Evolutionary conservation across 2,329 filamentous ascomycete genomes (phyloP), one percentile per base, ranked within the genome.

Genomic region (Thyridium curvatum): DNA sequence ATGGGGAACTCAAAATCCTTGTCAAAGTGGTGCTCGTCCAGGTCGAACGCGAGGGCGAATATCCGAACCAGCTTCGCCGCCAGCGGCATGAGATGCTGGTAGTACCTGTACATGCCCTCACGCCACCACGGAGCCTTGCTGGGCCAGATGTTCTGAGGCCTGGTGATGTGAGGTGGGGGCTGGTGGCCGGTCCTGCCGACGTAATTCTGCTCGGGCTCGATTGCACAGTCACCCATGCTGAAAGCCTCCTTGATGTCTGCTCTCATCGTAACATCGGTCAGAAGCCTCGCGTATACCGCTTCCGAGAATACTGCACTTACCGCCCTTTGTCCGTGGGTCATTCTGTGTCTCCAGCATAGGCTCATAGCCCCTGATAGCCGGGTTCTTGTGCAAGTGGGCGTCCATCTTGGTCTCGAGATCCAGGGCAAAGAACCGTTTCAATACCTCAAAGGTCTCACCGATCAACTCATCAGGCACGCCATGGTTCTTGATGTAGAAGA

Each of bases 21-120:
- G 43, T 65, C 62, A 43, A 66, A 62, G 33, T 52, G 48, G n/a
- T 41, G 45, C 46, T 66, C 62, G 1, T 60, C 59, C 9, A 64
- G 48, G n/a, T 52, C 49, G 34, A 66, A 61, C 2, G 61, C 62
- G 13, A 66, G 53, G 2, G 64, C 62, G 29, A 66, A 55, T 34
- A 55, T 46, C 30, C 48, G 51, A 30, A 59, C 52, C 8, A 63
- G 42, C 46, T 58, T 56, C 46, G 53, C 49, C 1, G 57, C 47
- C 17, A 62, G 41, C 3, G 55, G 51, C 7, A 56, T 41, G 8
- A 59, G 43, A 14, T 47, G 44, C 7, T 47, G 48, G 40, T 62
- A 59, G 47, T 63, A 64, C 5, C 44, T 42, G 41, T 62, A 62
- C 28, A 64, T 41, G 1, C 52, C 55, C 8, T 55, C 48, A 2